These are phyloP conservation scores for Ogataea salicorniae DNA, from an alignment of 805 yeast species.

Conservation along the genomic window DNA sequence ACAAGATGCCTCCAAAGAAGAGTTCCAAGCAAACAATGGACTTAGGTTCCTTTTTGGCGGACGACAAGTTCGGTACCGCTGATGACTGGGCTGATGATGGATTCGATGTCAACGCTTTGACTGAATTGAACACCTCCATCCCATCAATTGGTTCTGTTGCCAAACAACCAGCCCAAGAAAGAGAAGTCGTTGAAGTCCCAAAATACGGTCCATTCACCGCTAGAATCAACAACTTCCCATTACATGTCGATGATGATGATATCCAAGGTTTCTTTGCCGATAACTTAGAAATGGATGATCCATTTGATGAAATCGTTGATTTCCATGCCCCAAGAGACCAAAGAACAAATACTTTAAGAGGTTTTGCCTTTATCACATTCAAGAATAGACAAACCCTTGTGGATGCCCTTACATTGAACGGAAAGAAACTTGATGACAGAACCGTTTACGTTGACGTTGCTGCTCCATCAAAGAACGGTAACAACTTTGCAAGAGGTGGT, in stretches of 20 bases:
- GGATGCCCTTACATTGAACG: slow-evolving; percentile 44
- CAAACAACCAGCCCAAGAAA: slow-evolving; percentile 33
- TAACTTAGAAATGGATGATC: slow-evolving; percentile 43
- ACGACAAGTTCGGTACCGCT: slow-evolving; percentile 65
- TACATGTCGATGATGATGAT: slow-evolving; percentile 64
- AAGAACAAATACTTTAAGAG: slow-evolving; percentile 57
- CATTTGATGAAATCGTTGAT: slow-evolving; percentile 47
- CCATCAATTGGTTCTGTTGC: slow-evolving; percentile 24
- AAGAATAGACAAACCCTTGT: slow-evolving; percentile 41
- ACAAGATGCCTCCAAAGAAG: slow-evolving; percentile 52
- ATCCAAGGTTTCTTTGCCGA: slow-evolving; percentile 58
- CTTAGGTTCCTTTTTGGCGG: slow-evolving; percentile 78
- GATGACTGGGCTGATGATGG: slow-evolving; percentile 75
- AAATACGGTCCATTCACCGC: slow-evolving; percentile 90
- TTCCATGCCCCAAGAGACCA: slow-evolving; percentile 71
- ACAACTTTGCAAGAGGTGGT: slow-evolving; percentile 27
- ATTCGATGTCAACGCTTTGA: slow-evolving; percentile 46
- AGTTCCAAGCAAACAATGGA: slow-evolving; percentile 65
- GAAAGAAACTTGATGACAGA: slow-evolving; percentile 42
- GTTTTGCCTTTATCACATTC: slow-evolving; percentile 52
- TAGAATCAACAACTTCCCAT: slow-evolving; percentile 81
- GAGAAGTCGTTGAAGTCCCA: slow-evolving; percentile 80
- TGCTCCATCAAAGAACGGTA: slow-evolving; percentile 46
- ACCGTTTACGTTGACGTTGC: slow-evolving; percentile 52
- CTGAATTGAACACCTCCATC: slow-evolving; percentile 10